phyloP scores from a whole-genome alignment of 1,284 basidiomycete species.

The Apiotrichum akiyoshidainum region DNA sequence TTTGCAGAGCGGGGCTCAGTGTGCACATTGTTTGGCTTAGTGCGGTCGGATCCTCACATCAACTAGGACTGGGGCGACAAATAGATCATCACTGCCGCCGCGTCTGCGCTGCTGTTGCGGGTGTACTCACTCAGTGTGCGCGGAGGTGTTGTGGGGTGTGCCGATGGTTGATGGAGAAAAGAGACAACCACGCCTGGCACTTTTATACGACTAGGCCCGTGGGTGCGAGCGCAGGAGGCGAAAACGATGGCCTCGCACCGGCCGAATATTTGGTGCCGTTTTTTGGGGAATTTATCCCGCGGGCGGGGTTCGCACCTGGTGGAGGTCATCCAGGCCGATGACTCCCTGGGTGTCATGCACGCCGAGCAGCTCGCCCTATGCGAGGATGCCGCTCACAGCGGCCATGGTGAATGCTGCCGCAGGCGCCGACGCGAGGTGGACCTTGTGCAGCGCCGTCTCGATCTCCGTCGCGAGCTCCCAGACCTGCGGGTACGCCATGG shows the following conservation, averaged over 20 bases:
- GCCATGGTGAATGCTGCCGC: background rate
- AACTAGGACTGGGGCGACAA: slow-evolving; percentile 50
- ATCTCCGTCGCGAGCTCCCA: slow-evolving; percentile 68
- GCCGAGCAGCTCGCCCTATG: background rate
- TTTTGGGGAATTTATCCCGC: slow-evolving; percentile 8
- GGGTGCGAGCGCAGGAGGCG: background rate
- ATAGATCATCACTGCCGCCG: slow-evolving; percentile 31
- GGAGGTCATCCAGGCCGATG: background rate
- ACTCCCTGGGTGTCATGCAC: too few species aligned
- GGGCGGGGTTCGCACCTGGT: background rate
- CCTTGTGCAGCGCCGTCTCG: slow-evolving; percentile 21
- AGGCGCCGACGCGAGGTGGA: background rate
- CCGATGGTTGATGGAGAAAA: background rate
- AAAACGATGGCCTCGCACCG: background rate
- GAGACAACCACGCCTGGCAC: background rate
- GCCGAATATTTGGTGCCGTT: background rate
- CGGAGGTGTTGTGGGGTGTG: background rate
- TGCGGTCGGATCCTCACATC: slow-evolving; percentile 41
- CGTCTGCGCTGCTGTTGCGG: background rate
- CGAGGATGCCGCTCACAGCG: background rate
- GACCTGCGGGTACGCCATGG: slow-evolving; percentile 63
- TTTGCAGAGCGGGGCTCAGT: slow-evolving; percentile 28
- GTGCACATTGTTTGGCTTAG: slow-evolving; percentile 43
- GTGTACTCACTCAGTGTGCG: background rate
- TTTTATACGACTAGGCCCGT: background rate